A percentile compares a stretch with the other conserved stretches of the same genome.
These are phyloP conservation scores for Syzygium grande DNA, from an alignment of 345 rosid genomes.

Conservation along the genomic window DNA sequence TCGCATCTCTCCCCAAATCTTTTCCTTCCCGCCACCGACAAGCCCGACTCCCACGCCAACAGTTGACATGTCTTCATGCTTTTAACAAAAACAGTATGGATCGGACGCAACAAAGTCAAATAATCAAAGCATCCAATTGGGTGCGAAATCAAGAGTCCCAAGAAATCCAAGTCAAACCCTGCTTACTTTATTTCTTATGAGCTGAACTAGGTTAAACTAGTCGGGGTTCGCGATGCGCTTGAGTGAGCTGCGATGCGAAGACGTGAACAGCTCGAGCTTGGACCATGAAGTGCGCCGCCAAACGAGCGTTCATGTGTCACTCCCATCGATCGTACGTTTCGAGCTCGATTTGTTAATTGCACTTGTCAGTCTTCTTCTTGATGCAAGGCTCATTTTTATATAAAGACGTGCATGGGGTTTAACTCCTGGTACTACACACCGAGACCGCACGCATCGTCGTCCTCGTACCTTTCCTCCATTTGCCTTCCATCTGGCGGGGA, in stretches of 20 bases:
- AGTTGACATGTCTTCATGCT: not conserved
- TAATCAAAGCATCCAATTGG: not conserved
- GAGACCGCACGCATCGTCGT: not conserved
- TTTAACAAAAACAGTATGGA: not conserved
- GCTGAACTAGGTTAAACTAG: not conserved
- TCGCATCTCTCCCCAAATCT: not conserved
- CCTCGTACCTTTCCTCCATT: not conserved
- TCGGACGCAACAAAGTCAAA: not conserved
- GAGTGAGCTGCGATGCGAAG: not conserved
- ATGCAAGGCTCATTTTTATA: not conserved
- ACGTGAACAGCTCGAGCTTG: not conserved
- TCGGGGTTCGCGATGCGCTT: not conserved
- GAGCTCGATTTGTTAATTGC: not conserved
- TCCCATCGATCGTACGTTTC: not conserved
- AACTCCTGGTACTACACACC: not conserved
- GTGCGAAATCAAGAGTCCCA: not conserved
- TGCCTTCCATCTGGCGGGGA: not conserved
- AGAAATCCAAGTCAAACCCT: not conserved
- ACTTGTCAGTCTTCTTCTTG: not conserved
- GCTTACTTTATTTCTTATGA: not conserved
- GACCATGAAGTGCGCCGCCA: not conserved
- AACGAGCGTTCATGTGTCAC: not conserved
- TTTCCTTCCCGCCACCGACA: not conserved
- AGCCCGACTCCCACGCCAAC: not conserved
- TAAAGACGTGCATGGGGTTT: not conserved